Conservation (phyloP, 148 eudicot genomes). For the Arctostaphylos glauca region DNA sequence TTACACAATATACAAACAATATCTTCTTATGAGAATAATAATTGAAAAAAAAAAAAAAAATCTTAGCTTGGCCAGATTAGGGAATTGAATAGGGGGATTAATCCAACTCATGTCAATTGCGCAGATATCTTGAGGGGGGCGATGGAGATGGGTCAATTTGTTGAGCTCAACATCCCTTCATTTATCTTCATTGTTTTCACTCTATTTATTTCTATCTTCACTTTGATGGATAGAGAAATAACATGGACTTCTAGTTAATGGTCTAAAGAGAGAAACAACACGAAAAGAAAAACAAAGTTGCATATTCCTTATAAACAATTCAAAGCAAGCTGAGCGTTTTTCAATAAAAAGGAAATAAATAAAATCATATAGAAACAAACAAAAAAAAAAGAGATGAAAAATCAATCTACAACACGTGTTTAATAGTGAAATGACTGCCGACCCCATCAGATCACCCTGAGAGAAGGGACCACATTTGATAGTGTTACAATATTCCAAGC, state of each 20-base stretch:
- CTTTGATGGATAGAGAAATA: neutral
- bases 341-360: neutral
- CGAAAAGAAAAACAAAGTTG: neutral
- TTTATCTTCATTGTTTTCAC: slow-evolving; percentile 31
- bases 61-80: neutral
- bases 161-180: slow-evolving; percentile 30
- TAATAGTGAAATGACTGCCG: neutral
- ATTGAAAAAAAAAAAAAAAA: no score
- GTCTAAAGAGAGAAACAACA: neutral
- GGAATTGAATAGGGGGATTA: neutral
- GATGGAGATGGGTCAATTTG: slow-evolving; percentile 19
- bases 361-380: neutral
- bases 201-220: neutral
- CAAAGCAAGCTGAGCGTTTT: neutral
- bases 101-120: slow-evolving; percentile 6
- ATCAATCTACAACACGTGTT: neutral
- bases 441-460: neutral
- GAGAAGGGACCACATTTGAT: neutral
- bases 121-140: neutral
- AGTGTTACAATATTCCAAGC: neutral
- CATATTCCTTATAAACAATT: neutral
- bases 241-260: neutral
- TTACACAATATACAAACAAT: no score
- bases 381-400: neutral
- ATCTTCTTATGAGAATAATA: neutral